Evolutionary conservation across 495 filamentous ascomycete genomes (phyloP), one percentile per base, ranked within the genome.

Genomic region (Baudoinia panamericana): DNA sequence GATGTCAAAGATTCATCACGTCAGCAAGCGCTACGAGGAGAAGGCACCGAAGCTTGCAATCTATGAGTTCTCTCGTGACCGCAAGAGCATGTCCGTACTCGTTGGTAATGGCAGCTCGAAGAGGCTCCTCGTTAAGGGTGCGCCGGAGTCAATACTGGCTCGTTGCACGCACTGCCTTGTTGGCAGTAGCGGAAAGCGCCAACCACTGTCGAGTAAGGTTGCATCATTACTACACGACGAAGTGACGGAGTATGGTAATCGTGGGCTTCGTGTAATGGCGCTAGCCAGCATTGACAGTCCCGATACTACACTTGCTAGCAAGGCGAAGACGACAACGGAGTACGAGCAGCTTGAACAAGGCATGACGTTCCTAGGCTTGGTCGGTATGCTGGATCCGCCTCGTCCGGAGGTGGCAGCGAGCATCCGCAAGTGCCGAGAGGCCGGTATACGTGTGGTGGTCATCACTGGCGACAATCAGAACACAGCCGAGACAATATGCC

Each of bases 81-180:
- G 92, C 16, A 99, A 99, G 71, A 96, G 92, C 57, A 99, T 99
- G 92, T 99, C 92, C 19, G 92, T 96, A 21, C 72, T 95, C 13
- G 80, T 90, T 33, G 76, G 52, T n/a, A 41, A 79, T 30, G 73
- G 68, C 32, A 67, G 66, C 29, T 58, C 75, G 24, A 71, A 88
- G 58, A 81, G 78, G 56, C 77, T 99, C 11, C 73, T 99, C 18
- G 90, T 96, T 44, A 99, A 99, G 63, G 92, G 92, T 46, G 92
- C 92, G 10, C 92, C 92, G 9, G 92, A 99, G 60, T 80, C 84
- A 6, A 75, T 96, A 47, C 70, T 96, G 35, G 90, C 93, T 32
- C 82, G 92, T 29, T 99, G 92, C 64, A 78, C 83, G 27, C 70
- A 83, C 50, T 72, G 73, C 25, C 55, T 95, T 15, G 62, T 84